Evolutionary conservation across 2,329 filamentous ascomycete genomes (phyloP).

Genomic region (Lasiodiplodia theobromae): DNA sequence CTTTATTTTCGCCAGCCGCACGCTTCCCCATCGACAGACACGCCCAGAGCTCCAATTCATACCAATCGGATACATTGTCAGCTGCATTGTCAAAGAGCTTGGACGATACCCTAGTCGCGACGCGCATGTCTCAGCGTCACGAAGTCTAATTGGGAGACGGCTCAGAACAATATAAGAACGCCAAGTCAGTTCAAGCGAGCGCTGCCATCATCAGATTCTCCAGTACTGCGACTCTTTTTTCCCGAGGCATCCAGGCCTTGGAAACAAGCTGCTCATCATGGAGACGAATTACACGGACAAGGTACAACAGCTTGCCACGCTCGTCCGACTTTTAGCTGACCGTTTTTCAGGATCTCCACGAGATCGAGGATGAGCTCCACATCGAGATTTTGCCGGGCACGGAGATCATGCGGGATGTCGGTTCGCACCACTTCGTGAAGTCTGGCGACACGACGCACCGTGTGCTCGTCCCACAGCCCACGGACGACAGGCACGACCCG

Average conservation of each 20-base stretch:
- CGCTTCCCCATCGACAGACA: not conserved
- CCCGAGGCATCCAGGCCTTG: not conserved
- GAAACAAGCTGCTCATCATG: slow-evolving; percentile 41
- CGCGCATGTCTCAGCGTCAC: not conserved
- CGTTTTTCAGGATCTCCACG: slow-evolving; percentile 48
- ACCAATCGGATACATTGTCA: not conserved
- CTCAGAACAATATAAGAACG: not conserved
- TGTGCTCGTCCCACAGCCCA: slow-evolving; percentile 23
- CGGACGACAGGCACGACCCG: slow-evolving; percentile 47
- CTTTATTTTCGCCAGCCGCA: not conserved
- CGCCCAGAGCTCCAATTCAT: not conserved
- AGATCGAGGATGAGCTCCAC: slow-evolving; percentile 61
- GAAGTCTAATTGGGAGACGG: not conserved
- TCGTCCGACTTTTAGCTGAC: not conserved
- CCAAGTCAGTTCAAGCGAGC: not conserved
- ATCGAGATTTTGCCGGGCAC: slow-evolving; percentile 64
- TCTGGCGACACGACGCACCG: slow-evolving; percentile 21
- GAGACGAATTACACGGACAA: slow-evolving; percentile 57
- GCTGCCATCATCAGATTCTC: not conserved
- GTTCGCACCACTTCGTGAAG: slow-evolving; percentile 70
- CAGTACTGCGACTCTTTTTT: not conserved
- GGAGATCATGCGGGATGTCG: slow-evolving; percentile 68
- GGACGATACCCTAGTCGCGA: not conserved
- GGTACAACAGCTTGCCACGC: slow-evolving; percentile 30
- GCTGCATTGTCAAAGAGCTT: not conserved